Evolutionary conservation across 1,284 basidiomycete species (phyloP).

Genomic region (Ustilago xerochloae): DNA sequence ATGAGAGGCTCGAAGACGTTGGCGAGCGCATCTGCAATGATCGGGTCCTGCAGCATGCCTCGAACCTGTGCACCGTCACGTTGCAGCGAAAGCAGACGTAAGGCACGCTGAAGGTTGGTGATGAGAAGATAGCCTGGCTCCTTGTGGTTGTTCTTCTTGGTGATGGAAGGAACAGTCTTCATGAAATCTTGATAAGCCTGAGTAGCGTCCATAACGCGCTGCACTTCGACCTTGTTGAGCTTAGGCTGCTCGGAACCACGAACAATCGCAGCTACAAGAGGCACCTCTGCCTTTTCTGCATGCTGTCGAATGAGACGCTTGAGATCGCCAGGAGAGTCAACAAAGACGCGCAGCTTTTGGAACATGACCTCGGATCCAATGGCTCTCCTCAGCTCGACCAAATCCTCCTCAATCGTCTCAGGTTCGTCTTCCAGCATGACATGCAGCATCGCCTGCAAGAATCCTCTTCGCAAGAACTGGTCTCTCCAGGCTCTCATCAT

Average conservation of each 20-base stretch:
- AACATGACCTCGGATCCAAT: constrained; percentile 61
- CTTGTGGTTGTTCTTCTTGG: constrained; percentile 55
- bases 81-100: constrained; percentile 61
- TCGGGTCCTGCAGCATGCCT: constrained; percentile 58
- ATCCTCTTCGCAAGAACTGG: constrained; percentile 54
- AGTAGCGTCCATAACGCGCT: constrained; percentile 62
- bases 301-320: constrained; percentile 65
- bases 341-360: constrained; percentile 62
- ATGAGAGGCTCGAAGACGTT: constrained; percentile 60
- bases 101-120: constrained; percentile 53
- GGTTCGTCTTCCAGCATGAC: constrained; percentile 62
- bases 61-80: constrained; percentile 64
- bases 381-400: constrained; percentile 48
- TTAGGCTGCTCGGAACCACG: constrained; percentile 63
- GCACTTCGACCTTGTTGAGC: constrained; percentile 61
- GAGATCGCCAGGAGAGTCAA: constrained; percentile 57
- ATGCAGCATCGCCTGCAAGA: constrained; percentile 57
- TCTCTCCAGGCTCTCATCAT: constrained; percentile 59
- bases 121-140: constrained; percentile 60
- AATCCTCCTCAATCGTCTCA: constrained; percentile 58
- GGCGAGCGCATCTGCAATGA: constrained; percentile 53
- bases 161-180: constrained; percentile 47
- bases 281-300: constrained; percentile 58
- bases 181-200: constrained; percentile 57
- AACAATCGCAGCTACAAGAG: constrained; percentile 64